Percentiles rank a stretch among this genome's conserved stretches.
Evolutionary conservation across 208 protist species (phyloP).

Genomic region (Lotmaria passim): DNA sequence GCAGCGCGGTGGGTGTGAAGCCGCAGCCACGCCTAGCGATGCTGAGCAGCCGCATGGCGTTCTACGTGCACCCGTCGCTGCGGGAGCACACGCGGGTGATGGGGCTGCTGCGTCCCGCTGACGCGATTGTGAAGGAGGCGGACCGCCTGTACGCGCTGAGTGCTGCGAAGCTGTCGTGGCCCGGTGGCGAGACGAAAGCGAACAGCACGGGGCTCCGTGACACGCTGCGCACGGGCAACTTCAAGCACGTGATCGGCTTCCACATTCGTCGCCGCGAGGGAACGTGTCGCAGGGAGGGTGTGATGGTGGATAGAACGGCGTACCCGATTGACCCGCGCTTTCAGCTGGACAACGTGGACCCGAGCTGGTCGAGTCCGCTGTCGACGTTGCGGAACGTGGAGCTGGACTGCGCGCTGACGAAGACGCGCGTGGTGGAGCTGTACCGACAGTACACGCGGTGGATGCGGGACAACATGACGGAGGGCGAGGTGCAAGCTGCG

Average conservation of each 20-base stretch:
- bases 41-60: conserved; percentile 18
- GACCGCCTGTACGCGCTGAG: conserved; percentile 13
- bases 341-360: not conserved
- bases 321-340: not conserved
- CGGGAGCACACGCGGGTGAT: conserved; percentile 21
- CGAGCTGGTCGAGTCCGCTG: conserved; percentile 4
- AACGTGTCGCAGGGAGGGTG: not conserved
- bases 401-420: conserved; percentile 10
- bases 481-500: not conserved
- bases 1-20: not conserved
- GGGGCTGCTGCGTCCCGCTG: conserved; percentile 18
- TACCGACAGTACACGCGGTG: not conserved
- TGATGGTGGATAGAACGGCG: not conserved
- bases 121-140: not conserved
- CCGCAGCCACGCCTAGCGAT: conserved; percentile 12
- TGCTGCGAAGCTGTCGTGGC: no score
- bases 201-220: not conserved
- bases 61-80: conserved; percentile 2
- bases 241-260: conserved; percentile 5
- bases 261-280: conserved; percentile 10
- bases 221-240: conserved; percentile 1
- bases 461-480: conserved; percentile 4
- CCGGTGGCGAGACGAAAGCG: no score
- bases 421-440: conserved; percentile 1
- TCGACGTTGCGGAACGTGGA: conserved; percentile 1